Evolutionary conservation across 177 flowering plant species (phyloP).

Genomic region (Tripterygium wilfordii): DNA sequence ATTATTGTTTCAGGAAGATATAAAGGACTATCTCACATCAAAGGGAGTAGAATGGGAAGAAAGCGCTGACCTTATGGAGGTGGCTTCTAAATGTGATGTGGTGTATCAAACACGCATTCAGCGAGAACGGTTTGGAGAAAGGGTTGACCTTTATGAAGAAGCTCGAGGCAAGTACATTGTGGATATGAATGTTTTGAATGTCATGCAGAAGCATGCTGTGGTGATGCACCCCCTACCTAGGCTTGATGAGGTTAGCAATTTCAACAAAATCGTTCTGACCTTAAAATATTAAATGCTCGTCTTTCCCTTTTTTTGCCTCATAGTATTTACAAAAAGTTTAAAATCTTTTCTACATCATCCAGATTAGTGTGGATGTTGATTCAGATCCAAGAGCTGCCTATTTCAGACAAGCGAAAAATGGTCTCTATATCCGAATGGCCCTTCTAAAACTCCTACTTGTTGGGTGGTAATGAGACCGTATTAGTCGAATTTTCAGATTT

Average conservation of each 20-base stretch:
- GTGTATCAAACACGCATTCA: slow-evolving; percentile 98
- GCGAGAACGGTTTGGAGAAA: slow-evolving; percentile 83
- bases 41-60: slow-evolving; percentile 90
- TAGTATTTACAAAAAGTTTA: too few relatives aligned
- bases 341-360: slow-evolving; percentile 12
- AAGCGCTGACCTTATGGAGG: slow-evolving; percentile 77
- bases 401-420: slow-evolving; percentile 98
- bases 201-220: slow-evolving; percentile 89
- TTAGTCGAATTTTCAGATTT: too few relatives aligned
- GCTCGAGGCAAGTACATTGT: slow-evolving; percentile 97
- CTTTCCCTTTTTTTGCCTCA: too few relatives aligned
- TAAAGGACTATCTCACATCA: slow-evolving; percentile 74
- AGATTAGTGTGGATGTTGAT: slow-evolving; percentile 95
- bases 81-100: slow-evolving; percentile 89
- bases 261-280: too few relatives aligned
- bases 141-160: slow-evolving; percentile 73
- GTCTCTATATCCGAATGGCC: slow-evolving; percentile 95
- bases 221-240: slow-evolving; percentile 98
- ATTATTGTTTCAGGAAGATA: slow-evolving; percentile 74
- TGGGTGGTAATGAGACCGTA: slow-evolving; percentile 99
- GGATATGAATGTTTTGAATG: slow-evolving; percentile 44
- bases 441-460: slow-evolving; percentile 89
- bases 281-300: too few relatives aligned
- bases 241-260: slow-evolving; percentile 74
- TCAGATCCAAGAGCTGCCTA: slow-evolving; percentile 95